Percentiles rank a stretch among this genome's conserved stretches.
Conservation (phyloP, 441 rosid species). For the Syzygium malaccense region DNA sequence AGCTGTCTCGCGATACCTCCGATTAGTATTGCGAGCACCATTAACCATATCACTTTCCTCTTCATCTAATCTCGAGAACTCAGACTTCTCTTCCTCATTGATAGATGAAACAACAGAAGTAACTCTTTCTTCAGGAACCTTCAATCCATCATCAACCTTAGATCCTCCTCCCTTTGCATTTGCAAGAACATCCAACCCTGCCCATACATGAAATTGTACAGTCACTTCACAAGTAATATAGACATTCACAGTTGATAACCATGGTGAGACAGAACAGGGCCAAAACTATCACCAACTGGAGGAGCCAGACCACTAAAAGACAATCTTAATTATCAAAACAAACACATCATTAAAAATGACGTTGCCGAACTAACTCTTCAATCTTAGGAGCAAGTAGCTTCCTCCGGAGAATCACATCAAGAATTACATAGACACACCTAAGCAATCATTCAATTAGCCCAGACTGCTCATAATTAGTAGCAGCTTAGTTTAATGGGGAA, state of each 20-base stretch:
- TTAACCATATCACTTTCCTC: conserved; percentile 2
- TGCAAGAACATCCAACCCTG: conserved; percentile 54
- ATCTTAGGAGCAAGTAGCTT: not conserved
- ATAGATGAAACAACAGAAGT: conserved; percentile 35
- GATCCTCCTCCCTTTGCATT: conserved; percentile 43
- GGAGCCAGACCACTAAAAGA: not conserved
- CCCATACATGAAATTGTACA: not conserved
- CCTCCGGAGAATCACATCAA: not conserved
- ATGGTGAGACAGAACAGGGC: not conserved
- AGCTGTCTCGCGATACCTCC: conserved; percentile 59
- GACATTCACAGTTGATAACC: not conserved
- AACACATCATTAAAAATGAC: not conserved
- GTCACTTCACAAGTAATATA: not conserved
- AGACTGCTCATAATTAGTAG: not conserved
- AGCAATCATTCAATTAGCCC: not conserved
- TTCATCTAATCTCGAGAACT: conserved; percentile 30
- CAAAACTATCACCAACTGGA: not conserved
- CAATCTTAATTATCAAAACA: not conserved
- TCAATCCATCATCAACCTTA: conserved; percentile 39
- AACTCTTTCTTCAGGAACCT: conserved; percentile 47
- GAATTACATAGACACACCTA: not conserved
- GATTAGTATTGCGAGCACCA: conserved; percentile 19
- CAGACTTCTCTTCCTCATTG: conserved; percentile 56
- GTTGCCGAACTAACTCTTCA: not conserved
- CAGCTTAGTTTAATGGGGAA: not conserved